Evolutionary conservation across 345 rosid genomes (phyloP), one percentile per base, ranked within the genome.

Genomic region (Clarkia xantiana): DNA sequence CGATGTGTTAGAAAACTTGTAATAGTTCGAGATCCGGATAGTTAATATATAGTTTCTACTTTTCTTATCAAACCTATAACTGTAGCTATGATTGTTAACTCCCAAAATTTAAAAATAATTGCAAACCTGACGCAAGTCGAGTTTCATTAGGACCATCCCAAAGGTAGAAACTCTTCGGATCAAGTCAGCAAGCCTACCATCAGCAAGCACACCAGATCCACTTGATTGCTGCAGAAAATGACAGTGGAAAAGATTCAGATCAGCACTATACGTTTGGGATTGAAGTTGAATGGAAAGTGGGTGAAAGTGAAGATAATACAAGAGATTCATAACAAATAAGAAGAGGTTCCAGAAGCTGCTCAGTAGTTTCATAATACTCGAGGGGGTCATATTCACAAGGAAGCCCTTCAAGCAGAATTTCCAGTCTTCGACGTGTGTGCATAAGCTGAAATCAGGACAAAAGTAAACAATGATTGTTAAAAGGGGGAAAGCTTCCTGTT

Each of bases 101-200:
- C 42, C 36, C 9, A 22, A 14, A 14, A 14, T 41, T 10, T 18
- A 51, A 2, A 45, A 40, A 61, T 44, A 34, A 34, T 36, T 19
- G 39, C 40, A 34, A 66, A 86, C 97, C 97, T 90, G 95, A 10
- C 96, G 96, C 78, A 90, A 76, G 62, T 90, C 98, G 20, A 86
- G 91, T 83, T 90, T 90, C 79, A 86, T 79, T 57, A 90, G 69
- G 54, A 79, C 86, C 86, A 86, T 79, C 14, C 98, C 94, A 59
- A 90, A 86, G 1, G 93, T 79, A 61, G 84, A 69, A 69, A 83
- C 96, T 71, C 84, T 83, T 45, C 98, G 76, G 54, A 91, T 91
- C 41, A 91, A 70, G 67, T 91, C 98, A 67, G 86, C 93, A 49
- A 91, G 81, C 54, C 80, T 63, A 42, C 98, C 98, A 71, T 86